Evolutionary conservation across 1,139 yeast genomes (phyloP).

Genomic region (Candida tetrigidarum): DNA sequence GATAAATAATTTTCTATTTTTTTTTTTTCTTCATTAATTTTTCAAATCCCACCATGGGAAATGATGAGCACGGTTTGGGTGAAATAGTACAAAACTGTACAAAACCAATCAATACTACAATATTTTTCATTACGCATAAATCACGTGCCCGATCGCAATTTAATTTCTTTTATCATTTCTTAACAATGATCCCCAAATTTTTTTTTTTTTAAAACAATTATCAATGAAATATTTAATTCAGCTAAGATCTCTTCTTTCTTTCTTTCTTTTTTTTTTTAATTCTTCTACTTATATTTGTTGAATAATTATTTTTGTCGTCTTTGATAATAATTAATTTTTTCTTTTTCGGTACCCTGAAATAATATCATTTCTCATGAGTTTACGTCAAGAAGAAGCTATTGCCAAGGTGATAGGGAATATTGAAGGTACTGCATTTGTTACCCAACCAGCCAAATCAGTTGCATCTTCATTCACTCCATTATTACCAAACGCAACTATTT

Average conservation of each 20-base stretch:
- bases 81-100: not conserved
- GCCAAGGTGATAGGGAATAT: conserved; percentile 25
- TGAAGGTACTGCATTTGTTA: conserved; percentile 38
- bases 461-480: conserved; percentile 33
- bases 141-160: conserved; percentile 10
- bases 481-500: conserved; percentile 29
- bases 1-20: not conserved
- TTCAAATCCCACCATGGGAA: conserved; percentile 8
- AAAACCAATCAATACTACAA: conserved; percentile 6
- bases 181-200: conserved; percentile 2
- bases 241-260: not conserved
- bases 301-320: not conserved
- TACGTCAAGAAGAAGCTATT: conserved; percentile 20
- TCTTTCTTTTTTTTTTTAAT: not conserved
- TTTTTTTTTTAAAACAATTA: no score
- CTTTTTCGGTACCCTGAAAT: not conserved
- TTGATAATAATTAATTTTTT: no score
- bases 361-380: conserved; percentile 14
- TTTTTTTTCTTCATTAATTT: not conserved
- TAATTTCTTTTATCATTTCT: not conserved
- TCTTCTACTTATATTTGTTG: not conserved
- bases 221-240: no score
- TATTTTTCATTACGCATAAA: conserved; percentile 6
- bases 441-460: conserved; percentile 54
- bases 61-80: not conserved